phyloP scores from a whole-genome alignment of 2,329 filamentous ascomycete genomes.

The Madurella mycetomatis region DNA sequence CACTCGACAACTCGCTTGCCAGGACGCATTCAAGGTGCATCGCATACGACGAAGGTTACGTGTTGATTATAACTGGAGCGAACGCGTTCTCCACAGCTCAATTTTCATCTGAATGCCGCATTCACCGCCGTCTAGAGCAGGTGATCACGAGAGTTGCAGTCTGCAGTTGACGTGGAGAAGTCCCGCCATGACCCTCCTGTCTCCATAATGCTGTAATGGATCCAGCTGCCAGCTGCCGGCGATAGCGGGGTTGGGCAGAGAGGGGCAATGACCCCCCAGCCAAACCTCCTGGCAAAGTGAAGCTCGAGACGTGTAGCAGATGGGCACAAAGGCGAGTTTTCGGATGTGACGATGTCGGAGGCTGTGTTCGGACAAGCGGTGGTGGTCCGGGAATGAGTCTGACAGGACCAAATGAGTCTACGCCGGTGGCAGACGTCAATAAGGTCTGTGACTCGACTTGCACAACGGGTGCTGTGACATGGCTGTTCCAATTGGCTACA shows the following conservation, averaged over 20 bases:
- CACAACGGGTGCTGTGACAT: neutral
- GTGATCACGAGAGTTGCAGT: constrained; percentile 1
- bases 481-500: neutral
- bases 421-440: too few species aligned
- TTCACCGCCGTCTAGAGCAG: constrained; percentile 7
- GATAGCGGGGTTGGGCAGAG: neutral
- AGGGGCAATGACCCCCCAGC: too few species aligned
- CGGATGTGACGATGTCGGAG: too few species aligned
- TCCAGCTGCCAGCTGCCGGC: constrained; percentile 5
- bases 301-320: too few species aligned
- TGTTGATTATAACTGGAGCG: constrained; percentile 24
- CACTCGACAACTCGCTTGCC: constrained; percentile 11
- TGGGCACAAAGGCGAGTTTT: too few species aligned
- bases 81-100: constrained; percentile 9
- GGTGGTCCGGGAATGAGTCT: neutral
- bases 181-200: too few species aligned
- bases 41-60: constrained; percentile 21
- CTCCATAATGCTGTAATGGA: neutral
- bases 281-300: too few species aligned
- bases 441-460: neutral
- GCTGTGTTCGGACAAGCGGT: too few species aligned
- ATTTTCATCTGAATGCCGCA: constrained; percentile 2
- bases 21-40: constrained; percentile 7
- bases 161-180: neutral
- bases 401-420: neutral